phyloP scores from a whole-genome alignment of 257 asterid species.

The Solanum rostratum region DNA sequence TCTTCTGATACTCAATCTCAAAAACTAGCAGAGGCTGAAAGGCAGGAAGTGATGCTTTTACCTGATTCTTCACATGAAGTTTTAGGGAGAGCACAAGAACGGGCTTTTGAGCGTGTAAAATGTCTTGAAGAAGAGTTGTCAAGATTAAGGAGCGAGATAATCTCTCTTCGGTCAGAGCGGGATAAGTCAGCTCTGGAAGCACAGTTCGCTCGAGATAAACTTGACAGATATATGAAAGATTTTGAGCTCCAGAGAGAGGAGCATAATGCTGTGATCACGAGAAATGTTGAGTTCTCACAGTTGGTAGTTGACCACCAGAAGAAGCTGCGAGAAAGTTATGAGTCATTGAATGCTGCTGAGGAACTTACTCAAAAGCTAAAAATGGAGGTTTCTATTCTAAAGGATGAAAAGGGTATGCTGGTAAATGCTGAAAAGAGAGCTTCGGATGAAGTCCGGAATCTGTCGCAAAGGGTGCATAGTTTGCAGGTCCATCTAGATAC shows the following conservation, averaged over 20 bases:
- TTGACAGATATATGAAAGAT: constrained; percentile 66
- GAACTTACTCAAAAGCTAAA: constrained; percentile 56
- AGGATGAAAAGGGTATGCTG: constrained; percentile 68
- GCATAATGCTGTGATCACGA: constrained; percentile 44
- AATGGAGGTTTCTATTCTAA: constrained; percentile 77
- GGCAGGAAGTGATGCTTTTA: constrained; percentile 29
- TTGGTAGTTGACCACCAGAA: constrained; percentile 69
- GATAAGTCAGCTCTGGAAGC: constrained; percentile 73
- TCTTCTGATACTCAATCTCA: constrained; percentile 24
- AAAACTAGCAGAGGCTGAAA: constrained; percentile 44
- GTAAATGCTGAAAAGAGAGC: constrained; percentile 88
- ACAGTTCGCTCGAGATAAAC: constrained; percentile 60
- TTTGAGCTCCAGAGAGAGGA: constrained; percentile 86
- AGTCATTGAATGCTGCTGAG: constrained; percentile 48
- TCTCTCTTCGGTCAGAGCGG: constrained; percentile 58
- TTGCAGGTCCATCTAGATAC: constrained; percentile 93
- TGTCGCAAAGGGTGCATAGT: constrained; percentile 78
- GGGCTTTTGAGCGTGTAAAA: constrained; percentile 42
- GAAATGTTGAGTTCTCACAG: constrained; percentile 88
- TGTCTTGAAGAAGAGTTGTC: constrained; percentile 60
- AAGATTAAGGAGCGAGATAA: constrained; percentile 51
- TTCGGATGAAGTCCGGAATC: constrained; percentile 65
- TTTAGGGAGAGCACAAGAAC: constrained; percentile 36
- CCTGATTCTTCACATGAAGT: constrained; percentile 44
- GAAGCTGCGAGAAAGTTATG: constrained; percentile 78